These are phyloP conservation scores for Microcyclospora pomicola DNA, from an alignment of 2,329 filamentous ascomycete species.

Conservation along the genomic window DNA sequence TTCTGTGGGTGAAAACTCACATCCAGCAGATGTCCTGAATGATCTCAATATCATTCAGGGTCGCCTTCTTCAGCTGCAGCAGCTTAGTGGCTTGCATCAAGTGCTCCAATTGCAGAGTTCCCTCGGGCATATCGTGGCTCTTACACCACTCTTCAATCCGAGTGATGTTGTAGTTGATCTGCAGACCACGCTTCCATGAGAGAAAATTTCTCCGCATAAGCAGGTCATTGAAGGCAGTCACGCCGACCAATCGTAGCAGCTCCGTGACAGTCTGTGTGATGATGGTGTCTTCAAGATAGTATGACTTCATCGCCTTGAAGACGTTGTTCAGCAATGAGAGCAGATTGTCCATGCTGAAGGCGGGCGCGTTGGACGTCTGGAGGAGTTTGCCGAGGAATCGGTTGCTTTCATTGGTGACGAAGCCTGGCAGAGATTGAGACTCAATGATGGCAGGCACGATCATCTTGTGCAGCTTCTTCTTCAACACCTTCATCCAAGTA, in stretches of 20 bases:
- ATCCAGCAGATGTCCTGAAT: constrained; percentile 99
- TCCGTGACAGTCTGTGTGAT: constrained; percentile 93
- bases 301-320: constrained; percentile 97
- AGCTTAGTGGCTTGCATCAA: constrained; percentile 99
- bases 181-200: constrained; percentile 95
- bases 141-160: constrained; percentile 99
- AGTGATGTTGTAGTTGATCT: constrained; percentile 99
- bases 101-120: constrained; percentile 92
- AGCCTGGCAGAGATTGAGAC: constrained; percentile 92
- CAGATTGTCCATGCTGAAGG: constrained; percentile 99
- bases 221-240: constrained; percentile 96
- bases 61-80: constrained; percentile 96
- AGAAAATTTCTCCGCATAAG: constrained; percentile 97
- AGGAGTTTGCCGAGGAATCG: constrained; percentile 95
- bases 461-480: constrained; percentile 99
- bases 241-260: constrained; percentile 79
- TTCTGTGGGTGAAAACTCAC: constrained; percentile 49
- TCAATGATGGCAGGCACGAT: constrained; percentile 98
- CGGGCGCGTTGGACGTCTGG: constrained; percentile 74
- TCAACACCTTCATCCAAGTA: constrained; percentile 99
- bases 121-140: constrained; percentile 98
- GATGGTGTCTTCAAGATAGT: constrained; percentile 91
- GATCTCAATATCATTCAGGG: constrained; percentile 97
- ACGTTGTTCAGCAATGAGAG: constrained; percentile 92
- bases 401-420: constrained; percentile 97